phyloP scores from a whole-genome alignment of 176 grass and related monocot genomes.

The Urochloa ruziziensis region DNA sequence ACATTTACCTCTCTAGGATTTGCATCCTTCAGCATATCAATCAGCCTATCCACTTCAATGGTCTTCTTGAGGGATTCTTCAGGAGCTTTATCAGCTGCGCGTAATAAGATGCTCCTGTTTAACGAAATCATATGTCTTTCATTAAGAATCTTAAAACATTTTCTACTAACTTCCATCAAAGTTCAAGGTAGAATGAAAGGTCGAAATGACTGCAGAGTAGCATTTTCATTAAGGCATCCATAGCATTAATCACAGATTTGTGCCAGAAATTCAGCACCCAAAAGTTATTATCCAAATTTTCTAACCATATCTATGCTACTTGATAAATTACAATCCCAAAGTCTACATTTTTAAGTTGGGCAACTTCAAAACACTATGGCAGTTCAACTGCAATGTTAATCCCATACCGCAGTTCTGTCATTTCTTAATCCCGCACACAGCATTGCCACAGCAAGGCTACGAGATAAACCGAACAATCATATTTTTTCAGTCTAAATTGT shows the following conservation, averaged over 20 bases:
- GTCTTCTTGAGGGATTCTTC: slow-evolving; percentile 83
- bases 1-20: slow-evolving; percentile 65
- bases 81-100: slow-evolving; percentile 51
- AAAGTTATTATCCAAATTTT: background rate
- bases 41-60: slow-evolving; percentile 74
- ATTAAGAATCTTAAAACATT: background rate
- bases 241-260: slow-evolving; percentile 7
- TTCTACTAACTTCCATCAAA: background rate
- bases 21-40: slow-evolving; percentile 81
- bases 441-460: background rate
- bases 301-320: background rate
- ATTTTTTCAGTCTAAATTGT: background rate
- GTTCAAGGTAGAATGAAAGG: background rate
- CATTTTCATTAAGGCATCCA: background rate
- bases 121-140: slow-evolving; percentile 15
- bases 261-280: background rate
- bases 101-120: slow-evolving; percentile 63
- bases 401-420: background rate
- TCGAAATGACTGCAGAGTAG: background rate
- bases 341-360: background rate
- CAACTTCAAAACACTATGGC: background rate
- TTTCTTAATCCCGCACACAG: background rate
- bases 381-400: background rate
- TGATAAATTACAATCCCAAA: background rate
- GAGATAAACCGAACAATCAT: background rate